phyloP scores from a whole-genome alignment of 805 yeast species.

The Kodamaea neixiangensis region DNA sequence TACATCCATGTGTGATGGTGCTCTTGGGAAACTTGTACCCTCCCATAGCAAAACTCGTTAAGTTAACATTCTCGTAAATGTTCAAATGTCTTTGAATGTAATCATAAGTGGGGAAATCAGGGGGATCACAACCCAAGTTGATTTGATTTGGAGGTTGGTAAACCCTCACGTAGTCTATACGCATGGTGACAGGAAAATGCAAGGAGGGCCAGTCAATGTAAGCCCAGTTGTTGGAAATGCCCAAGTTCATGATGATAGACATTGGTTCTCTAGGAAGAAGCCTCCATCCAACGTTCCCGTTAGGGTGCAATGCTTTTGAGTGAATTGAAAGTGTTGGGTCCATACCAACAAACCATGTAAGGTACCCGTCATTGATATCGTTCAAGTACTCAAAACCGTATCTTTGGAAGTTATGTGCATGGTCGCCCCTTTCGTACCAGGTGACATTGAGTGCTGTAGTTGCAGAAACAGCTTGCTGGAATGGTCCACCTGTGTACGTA shows the following conservation, averaged over 20 bases:
- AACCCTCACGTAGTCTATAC: constrained; percentile 42
- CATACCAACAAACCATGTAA: constrained; percentile 36
- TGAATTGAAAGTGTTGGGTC: constrained; percentile 27
- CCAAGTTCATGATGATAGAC: constrained; percentile 41
- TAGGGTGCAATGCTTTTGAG: constrained; percentile 40
- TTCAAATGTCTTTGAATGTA: constrained; percentile 34
- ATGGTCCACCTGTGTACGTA: constrained; percentile 38
- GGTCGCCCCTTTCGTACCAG: constrained; percentile 33
- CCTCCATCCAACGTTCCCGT: constrained; percentile 40
- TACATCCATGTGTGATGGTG: constrained; percentile 1
- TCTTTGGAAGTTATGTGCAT: constrained; percentile 28
- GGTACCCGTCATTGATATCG: constrained; percentile 29
- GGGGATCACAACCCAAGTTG: constrained; percentile 40
- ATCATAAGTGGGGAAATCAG: constrained; percentile 35
- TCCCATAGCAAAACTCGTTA: constrained; percentile 40
- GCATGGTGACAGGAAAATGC: constrained; percentile 36
- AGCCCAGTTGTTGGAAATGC: constrained; percentile 44
- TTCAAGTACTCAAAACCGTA: constrained; percentile 38
- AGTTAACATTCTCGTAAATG: constrained; percentile 37
- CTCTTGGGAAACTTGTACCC: constrained; percentile 57
- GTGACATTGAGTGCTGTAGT: constrained; percentile 35
- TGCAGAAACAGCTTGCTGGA: constrained; percentile 42
- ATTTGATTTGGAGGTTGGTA: constrained; percentile 37
- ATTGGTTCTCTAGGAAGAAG: constrained; percentile 40
- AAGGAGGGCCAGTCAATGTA: constrained; percentile 37